phyloP scores from a whole-genome alignment of 169 alveolate genomes.

The Besnoitia besnoiti region DNA sequence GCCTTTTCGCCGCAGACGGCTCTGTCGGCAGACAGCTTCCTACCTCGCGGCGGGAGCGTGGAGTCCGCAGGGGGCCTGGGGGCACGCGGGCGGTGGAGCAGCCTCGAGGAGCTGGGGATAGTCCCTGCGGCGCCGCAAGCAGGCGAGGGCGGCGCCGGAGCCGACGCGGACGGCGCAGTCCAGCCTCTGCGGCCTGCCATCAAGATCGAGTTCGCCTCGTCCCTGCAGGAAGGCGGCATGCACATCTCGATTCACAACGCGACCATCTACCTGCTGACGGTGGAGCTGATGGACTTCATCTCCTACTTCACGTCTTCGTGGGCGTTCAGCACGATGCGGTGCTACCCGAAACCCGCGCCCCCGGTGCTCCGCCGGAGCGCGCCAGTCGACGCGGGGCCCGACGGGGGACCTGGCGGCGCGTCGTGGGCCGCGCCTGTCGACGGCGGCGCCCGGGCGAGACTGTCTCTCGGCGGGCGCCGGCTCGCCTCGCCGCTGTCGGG shows the following conservation, averaged over 20 bases:
- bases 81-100: too few relatives aligned
- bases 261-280: constrained; percentile 71
- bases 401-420: not conserved
- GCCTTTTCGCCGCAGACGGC: too few relatives aligned
- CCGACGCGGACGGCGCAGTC: not conserved
- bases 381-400: not conserved
- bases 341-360: constrained; percentile 65
- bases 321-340: constrained; percentile 65
- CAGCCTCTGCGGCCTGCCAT: constrained; percentile 14
- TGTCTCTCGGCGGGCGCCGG: not conserved
- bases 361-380: constrained; percentile 32
- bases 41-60: too few relatives aligned
- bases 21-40: too few relatives aligned
- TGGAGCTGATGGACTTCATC: constrained; percentile 71
- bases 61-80: too few relatives aligned
- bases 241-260: constrained; percentile 71
- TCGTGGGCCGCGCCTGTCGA: not conserved
- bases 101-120: not conserved
- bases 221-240: constrained; percentile 57
- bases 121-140: not conserved
- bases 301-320: constrained; percentile 56
- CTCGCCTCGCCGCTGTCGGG: not conserved
- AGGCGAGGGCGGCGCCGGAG: not conserved
- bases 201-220: constrained; percentile 57
- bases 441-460: not conserved